phyloP scores from a whole-genome alignment of 305 asterid species.

The Fraxinus ornus region DNA sequence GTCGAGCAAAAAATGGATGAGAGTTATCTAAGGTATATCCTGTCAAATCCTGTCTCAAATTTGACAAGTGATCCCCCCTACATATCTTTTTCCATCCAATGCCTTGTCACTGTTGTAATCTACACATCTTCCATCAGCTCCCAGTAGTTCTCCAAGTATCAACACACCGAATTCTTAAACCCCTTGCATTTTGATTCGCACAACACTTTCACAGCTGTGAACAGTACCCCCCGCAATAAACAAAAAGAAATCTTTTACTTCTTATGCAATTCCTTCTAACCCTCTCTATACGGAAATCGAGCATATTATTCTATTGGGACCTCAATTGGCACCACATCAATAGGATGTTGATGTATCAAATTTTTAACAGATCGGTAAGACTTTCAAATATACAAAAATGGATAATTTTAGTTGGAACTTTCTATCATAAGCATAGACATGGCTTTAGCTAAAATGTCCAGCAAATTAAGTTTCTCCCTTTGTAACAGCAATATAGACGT shows the following conservation, averaged over 20 bases:
- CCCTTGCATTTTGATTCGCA: background rate
- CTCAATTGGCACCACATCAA: background rate
- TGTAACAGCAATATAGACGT: conserved; percentile 12
- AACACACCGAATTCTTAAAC: background rate
- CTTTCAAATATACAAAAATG: conserved; percentile 1
- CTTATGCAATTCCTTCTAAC: background rate
- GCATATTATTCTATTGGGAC: background rate
- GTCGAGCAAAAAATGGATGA: background rate
- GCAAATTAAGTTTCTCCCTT: background rate
- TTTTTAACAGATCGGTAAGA: background rate
- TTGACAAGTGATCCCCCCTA: background rate
- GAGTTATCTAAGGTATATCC: background rate
- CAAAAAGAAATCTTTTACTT: background rate
- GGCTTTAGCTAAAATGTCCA: background rate
- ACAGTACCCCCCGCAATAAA: background rate
- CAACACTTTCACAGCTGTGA: background rate
- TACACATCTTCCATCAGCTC: background rate
- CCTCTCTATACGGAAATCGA: background rate
- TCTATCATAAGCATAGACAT: background rate
- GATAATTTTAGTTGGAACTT: background rate
- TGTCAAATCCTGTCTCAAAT: background rate
- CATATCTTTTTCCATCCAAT: background rate
- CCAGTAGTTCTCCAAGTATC: background rate
- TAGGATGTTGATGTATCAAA: background rate
- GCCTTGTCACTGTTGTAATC: background rate